Evolutionary conservation across 2,329 filamentous ascomycete genomes (phyloP).

Genomic region (Mycosphaerella sp.): DNA sequence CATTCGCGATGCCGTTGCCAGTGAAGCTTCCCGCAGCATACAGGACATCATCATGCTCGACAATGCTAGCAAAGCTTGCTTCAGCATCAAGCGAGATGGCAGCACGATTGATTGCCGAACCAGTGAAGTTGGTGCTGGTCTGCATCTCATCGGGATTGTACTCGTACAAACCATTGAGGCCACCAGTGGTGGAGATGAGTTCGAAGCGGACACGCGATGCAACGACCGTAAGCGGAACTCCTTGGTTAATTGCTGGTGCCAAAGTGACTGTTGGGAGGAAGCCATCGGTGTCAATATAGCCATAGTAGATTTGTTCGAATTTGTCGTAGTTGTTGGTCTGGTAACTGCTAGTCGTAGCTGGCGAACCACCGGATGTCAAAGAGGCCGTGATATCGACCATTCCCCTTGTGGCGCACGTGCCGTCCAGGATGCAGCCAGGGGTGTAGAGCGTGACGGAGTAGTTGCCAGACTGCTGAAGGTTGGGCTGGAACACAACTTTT

Average conservation of each 20-base stretch:
- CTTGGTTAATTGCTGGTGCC: conserved; percentile 60
- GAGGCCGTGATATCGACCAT: conserved; percentile 73
- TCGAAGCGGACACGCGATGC: conserved; percentile 80
- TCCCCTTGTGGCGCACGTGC: conserved; percentile 68
- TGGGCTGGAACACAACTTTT: conserved; percentile 72
- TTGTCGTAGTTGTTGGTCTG: conserved; percentile 97
- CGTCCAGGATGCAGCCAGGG: conserved; percentile 78
- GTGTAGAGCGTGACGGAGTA: conserved; percentile 91
- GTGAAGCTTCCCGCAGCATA: conserved; percentile 85
- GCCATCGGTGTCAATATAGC: conserved; percentile 71
- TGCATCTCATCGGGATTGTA: conserved; percentile 63
- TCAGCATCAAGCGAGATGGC: conserved; percentile 61
- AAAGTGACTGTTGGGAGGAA: conserved; percentile 79
- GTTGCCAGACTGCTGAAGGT: conserved; percentile 82
- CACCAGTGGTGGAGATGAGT: conserved; percentile 65
- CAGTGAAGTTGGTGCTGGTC: conserved; percentile 57
- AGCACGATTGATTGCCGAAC: conserved; percentile 70
- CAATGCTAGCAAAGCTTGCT: conserved; percentile 66
- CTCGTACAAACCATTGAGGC: conserved; percentile 85
- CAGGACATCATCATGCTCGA: conserved; percentile 50
- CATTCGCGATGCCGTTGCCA: conserved; percentile 60
- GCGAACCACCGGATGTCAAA: conserved; percentile 48
- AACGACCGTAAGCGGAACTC: conserved; percentile 67
- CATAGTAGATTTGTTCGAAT: conserved; percentile 87
- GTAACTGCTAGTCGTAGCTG: conserved; percentile 60